These are phyloP conservation scores for Saccharomycopsis microspora DNA, from an alignment of 805 yeast species.

Conservation along the genomic window DNA sequence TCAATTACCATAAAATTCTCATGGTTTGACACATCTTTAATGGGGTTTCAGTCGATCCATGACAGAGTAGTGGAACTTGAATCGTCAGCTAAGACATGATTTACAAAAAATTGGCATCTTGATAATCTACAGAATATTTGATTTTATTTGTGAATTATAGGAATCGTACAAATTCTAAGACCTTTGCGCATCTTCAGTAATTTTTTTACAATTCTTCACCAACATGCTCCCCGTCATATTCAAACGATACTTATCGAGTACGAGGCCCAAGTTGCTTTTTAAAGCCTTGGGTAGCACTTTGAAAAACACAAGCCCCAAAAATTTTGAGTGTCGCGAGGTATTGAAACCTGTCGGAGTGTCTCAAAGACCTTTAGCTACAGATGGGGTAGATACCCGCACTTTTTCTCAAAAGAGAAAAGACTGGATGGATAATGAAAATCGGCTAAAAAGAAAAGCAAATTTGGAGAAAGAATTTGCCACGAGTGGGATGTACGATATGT, in stretches of 20 bases:
- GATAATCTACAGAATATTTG: too few relatives aligned
- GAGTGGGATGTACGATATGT: conserved; percentile 58
- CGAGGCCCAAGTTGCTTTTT: background rate
- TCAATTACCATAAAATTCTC: too few relatives aligned
- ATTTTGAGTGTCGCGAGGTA: conserved; percentile 18
- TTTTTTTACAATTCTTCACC: too few relatives aligned
- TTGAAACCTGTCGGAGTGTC: conserved; percentile 37
- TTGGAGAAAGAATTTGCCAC: conserved; percentile 53
- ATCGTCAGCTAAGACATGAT: too few relatives aligned
- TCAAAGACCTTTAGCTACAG: conserved; percentile 27
- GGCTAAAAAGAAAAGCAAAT: conserved; percentile 32
- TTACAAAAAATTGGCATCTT: too few relatives aligned
- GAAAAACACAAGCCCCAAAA: conserved; percentile 11
- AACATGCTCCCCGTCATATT: background rate
- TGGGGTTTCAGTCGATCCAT: too few relatives aligned
- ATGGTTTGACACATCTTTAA: too few relatives aligned
- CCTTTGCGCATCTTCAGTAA: too few relatives aligned
- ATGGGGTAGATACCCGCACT: conserved; percentile 31
- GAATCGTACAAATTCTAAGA: too few relatives aligned
- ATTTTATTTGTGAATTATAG: too few relatives aligned
- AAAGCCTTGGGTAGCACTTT: conserved; percentile 11
- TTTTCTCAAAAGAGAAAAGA: conserved; percentile 31
- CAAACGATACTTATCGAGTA: conserved; percentile 4
- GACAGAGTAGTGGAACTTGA: too few relatives aligned
- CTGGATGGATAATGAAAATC: conserved; percentile 36